Percentiles rank a stretch among this genome's conserved stretches.
phyloP scores from a whole-genome alignment of 2,329 filamentous ascomycete genomes.

The Didymella pomorum region DNA sequence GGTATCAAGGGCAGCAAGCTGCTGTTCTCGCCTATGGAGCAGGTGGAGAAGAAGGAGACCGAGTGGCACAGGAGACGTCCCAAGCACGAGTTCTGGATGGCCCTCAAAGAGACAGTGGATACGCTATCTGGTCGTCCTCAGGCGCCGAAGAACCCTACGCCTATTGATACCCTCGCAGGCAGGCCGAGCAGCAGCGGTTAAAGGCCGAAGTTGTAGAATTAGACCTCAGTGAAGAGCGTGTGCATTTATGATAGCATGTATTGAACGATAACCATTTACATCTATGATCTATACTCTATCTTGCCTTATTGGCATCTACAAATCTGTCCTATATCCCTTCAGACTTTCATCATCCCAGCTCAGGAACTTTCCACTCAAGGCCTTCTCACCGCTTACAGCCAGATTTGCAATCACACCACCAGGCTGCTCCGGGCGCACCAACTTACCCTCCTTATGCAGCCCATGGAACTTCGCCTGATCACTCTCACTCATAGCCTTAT shows the following conservation, averaged over 20 bases:
- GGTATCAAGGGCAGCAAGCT: constrained; percentile 91
- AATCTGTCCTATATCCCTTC: constrained; percentile 35
- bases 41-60: constrained; percentile 81
- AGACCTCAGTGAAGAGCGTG: not conserved
- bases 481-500: constrained; percentile 64
- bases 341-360: constrained; percentile 52
- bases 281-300: not conserved
- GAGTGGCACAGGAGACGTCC: constrained; percentile 93
- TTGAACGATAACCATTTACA: not conserved
- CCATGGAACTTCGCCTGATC: constrained; percentile 71
- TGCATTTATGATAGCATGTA: constrained; percentile 5
- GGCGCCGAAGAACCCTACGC: constrained; percentile 27
- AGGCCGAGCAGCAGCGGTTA: constrained; percentile 26
- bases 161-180: constrained; percentile 34
- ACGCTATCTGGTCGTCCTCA: constrained; percentile 71
- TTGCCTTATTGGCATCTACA: not conserved
- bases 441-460: constrained; percentile 72
- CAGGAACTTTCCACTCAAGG: constrained; percentile 79
- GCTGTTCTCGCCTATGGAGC: constrained; percentile 82
- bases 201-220: not conserved
- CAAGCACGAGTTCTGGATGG: constrained; percentile 84
- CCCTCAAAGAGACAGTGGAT: constrained; percentile 81
- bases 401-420: constrained; percentile 86
- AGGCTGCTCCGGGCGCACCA: constrained; percentile 84
- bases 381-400: constrained; percentile 66